phyloP scores from a whole-genome alignment of 371 early-diverging fungal genomes.

The Chytridium lagenaria region DNA sequence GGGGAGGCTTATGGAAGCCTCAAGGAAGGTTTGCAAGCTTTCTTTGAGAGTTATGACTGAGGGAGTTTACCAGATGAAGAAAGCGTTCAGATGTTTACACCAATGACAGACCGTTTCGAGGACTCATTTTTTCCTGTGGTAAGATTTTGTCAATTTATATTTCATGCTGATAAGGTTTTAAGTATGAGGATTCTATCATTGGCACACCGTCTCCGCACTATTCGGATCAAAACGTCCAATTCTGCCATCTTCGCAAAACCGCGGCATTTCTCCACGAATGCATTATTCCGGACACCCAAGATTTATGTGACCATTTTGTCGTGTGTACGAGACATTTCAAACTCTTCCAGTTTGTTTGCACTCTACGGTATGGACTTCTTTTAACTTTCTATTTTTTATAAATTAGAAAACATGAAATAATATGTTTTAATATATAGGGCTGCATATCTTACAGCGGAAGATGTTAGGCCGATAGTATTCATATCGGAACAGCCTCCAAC shows the following conservation, averaged over 20 bases:
- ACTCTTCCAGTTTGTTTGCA: slow-evolving; percentile 51
- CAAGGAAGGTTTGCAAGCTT: background rate
- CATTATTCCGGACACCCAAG: slow-evolving; percentile 20
- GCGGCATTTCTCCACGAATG: slow-evolving; percentile 20
- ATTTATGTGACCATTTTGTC: slow-evolving; percentile 42
- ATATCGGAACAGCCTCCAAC: slow-evolving; percentile 40
- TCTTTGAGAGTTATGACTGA: background rate
- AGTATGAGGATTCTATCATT: slow-evolving; percentile 28
- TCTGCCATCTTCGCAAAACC: slow-evolving; percentile 37
- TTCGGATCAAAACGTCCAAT: slow-evolving; percentile 40
- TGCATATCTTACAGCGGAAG: slow-evolving; percentile 31
- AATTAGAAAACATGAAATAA: too few relatives aligned
- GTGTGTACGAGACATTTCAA: slow-evolving; percentile 45
- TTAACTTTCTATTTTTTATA: too few relatives aligned
- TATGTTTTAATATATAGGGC: too few relatives aligned
- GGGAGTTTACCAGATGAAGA: background rate
- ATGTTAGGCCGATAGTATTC: slow-evolving; percentile 41
- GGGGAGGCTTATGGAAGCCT: background rate
- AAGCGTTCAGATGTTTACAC: background rate
- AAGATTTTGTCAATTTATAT: background rate
- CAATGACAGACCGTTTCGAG: background rate
- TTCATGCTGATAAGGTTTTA: background rate
- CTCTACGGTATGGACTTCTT: slow-evolving; percentile 36
- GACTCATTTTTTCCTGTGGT: slow-evolving; percentile 1
- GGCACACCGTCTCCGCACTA: slow-evolving; percentile 26